Evolutionary conservation across 75 land plant genomes (phyloP).

Genomic region (Cryptomeria japonica): DNA sequence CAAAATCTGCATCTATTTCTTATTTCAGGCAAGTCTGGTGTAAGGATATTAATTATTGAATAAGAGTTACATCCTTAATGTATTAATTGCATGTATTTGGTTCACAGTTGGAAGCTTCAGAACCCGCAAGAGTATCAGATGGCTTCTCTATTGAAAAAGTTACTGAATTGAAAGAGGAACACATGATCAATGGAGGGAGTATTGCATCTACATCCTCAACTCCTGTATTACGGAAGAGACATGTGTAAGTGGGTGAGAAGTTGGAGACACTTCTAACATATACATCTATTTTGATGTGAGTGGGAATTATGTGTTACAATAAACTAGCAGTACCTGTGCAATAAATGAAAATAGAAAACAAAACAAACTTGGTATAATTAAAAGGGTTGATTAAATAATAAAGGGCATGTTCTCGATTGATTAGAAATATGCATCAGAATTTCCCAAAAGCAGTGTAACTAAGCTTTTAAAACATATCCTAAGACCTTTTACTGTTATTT

Average conservation of each 20-base stretch:
- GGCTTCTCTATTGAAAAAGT: slow-evolving; percentile 9
- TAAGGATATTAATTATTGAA: neutral
- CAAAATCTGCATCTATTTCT: neutral
- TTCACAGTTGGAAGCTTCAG: neutral
- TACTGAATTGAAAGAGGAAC: slow-evolving; percentile 15
- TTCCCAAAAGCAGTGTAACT: neutral
- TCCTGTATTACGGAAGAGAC: slow-evolving; percentile 46
- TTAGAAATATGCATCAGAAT: neutral
- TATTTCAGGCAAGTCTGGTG: neutral
- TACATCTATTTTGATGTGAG: neutral
- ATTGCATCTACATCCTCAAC: slow-evolving; percentile 17
- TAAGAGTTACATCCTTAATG: neutral
- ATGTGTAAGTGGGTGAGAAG: slow-evolving; percentile 20
- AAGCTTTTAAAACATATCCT: neutral
- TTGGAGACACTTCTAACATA: neutral
- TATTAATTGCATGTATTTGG: neutral
- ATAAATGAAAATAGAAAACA: neutral
- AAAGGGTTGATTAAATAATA: neutral
- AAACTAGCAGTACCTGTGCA: neutral
- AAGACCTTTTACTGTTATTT: neutral
- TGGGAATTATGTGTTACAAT: neutral
- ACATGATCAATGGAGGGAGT: neutral
- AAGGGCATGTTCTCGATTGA: neutral
- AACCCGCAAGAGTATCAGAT: neutral
- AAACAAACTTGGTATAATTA: neutral